A percentile compares a stretch with the other conserved stretches of the same genome.
These are phyloP conservation scores for Tulasnella sp. DNA, from an alignment of 768 basidiomycete species.

Conservation along the genomic window DNA sequence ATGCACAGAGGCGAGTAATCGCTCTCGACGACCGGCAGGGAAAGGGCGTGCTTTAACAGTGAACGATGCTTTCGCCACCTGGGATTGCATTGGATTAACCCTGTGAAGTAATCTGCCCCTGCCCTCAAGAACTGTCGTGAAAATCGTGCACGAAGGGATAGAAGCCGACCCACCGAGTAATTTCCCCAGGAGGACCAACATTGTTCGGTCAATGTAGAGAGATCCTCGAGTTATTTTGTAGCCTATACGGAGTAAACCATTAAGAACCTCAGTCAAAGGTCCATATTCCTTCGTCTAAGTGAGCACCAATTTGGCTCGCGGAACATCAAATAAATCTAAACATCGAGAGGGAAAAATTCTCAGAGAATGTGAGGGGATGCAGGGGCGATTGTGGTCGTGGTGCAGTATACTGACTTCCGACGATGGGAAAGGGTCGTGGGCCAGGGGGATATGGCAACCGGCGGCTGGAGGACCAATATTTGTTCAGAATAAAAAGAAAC, in stretches of 20 bases:
- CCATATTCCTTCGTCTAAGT: conserved; percentile 4
- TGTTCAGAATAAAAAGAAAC: too few relatives aligned
- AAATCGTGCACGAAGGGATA: neutral
- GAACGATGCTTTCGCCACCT: neutral
- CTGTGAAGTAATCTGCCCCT: neutral
- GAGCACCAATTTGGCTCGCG: neutral
- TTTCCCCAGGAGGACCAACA: neutral
- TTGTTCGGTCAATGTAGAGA: conserved; percentile 22
- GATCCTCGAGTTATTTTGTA: conserved; percentile 15
- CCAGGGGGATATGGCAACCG: too few relatives aligned
- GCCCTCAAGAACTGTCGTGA: too few relatives aligned
- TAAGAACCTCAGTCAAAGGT: neutral
- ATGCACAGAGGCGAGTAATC: neutral
- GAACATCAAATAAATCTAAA: conserved; percentile 25
- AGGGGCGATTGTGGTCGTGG: too few relatives aligned
- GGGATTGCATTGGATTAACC: neutral
- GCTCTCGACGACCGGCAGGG: neutral
- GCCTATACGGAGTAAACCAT: conserved; percentile 10
- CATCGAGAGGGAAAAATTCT: too few relatives aligned
- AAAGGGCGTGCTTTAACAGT: neutral
- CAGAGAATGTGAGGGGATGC: too few relatives aligned
- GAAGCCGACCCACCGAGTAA: neutral
- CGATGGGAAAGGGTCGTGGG: too few relatives aligned
- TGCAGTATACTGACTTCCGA: too few relatives aligned
- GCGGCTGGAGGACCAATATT: too few relatives aligned